Evolutionary conservation across 129 eudicot genomes (phyloP).

Genomic region (Centrapalus pauciflorus): DNA sequence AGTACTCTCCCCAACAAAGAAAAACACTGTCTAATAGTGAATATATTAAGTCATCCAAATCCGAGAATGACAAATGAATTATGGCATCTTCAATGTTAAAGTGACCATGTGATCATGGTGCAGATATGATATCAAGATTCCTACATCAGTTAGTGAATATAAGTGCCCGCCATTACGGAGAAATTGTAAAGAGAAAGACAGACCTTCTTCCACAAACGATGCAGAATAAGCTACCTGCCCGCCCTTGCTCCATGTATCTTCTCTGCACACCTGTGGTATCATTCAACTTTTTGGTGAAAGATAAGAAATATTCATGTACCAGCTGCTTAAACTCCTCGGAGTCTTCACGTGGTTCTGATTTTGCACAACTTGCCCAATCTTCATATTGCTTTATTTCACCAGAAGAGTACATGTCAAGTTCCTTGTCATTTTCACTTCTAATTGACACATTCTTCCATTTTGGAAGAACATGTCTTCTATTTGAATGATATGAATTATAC

Average conservation of each 20-base stretch:
- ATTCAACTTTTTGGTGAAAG: conserved; percentile 51
- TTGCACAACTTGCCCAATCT: conserved; percentile 11
- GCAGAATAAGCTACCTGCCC: conserved; percentile 72
- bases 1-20: background rate
- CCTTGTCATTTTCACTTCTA: conserved; percentile 36
- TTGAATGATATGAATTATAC: conserved; percentile 18
- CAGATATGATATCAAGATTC: background rate
- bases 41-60: background rate
- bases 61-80: background rate
- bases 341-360: conserved; percentile 38
- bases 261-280: conserved; percentile 39
- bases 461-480: conserved; percentile 25
- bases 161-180: conserved; percentile 24
- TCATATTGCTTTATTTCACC: conserved; percentile 24
- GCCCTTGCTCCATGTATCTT: conserved; percentile 58
- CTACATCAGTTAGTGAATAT: conserved; percentile 15
- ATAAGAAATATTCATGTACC: conserved; percentile 36
- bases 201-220: conserved; percentile 68
- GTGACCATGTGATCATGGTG: conserved; percentile 8
- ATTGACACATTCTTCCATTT: conserved; percentile 34
- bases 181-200: conserved; percentile 33
- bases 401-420: conserved; percentile 27
- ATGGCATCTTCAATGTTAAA: conserved; percentile 22
- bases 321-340: conserved; percentile 50
- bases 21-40: background rate